Evolutionary conservation across 768 basidiomycete genomes (phyloP).

Genomic region (Holtermannia corniformis): DNA sequence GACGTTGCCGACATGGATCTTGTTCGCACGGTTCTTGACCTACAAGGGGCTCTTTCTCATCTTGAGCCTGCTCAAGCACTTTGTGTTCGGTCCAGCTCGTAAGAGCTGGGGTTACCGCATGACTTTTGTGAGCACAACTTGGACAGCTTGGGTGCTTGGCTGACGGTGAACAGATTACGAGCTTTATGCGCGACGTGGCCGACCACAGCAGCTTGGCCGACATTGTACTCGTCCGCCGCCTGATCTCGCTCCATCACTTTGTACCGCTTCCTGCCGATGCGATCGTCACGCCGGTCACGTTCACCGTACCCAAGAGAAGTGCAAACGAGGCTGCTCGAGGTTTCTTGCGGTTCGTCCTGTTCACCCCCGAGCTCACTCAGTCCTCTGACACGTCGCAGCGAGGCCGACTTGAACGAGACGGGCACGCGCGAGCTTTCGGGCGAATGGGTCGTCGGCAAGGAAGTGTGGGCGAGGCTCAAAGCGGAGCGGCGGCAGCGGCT

Average conservation of each 20-base stretch:
- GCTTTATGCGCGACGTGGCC: constrained; percentile 71
- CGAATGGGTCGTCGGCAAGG: constrained; percentile 94
- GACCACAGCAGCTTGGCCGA: constrained; percentile 74
- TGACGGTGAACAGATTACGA: constrained; percentile 31
- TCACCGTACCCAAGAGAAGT: constrained; percentile 58
- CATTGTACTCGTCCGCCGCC: constrained; percentile 55
- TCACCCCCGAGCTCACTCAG: neutral
- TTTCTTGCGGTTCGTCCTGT: constrained; percentile 56
- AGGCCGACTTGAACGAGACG: constrained; percentile 62
- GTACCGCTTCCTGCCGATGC: constrained; percentile 85
- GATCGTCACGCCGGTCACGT: constrained; percentile 87
- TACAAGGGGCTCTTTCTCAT: constrained; percentile 31
- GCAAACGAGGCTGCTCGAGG: constrained; percentile 44
- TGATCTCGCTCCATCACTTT: constrained; percentile 71
- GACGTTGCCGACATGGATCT: constrained; percentile 27
- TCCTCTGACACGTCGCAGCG: no score
- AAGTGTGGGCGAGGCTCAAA: constrained; percentile 79
- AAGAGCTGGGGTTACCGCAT: constrained; percentile 88
- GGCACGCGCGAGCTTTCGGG: constrained; percentile 75
- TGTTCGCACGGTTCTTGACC: constrained; percentile 24
- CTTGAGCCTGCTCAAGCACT: constrained; percentile 55
- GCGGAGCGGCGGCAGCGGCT: constrained; percentile 54
- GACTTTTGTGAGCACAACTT: constrained; percentile 78
- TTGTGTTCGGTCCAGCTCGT: constrained; percentile 75
- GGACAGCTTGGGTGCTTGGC: neutral